Percentiles rank a stretch among this genome's conserved stretches.
Evolutionary conservation across 495 filamentous ascomycete species (phyloP).

Genomic region (Penicillium macrosclerotiorum): DNA sequence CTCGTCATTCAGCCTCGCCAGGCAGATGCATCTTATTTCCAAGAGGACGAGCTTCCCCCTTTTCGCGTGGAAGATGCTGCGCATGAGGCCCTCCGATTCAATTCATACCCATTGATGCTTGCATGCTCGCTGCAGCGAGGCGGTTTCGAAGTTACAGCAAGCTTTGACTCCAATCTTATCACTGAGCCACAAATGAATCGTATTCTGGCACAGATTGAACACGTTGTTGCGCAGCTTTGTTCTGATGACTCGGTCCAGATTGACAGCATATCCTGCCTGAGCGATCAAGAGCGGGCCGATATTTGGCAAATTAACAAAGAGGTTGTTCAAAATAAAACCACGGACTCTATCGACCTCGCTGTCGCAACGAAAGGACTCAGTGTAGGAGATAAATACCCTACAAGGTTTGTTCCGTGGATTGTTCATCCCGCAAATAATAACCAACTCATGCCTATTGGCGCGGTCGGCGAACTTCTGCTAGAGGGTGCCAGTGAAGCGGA

Average conservation of each 20-base stretch:
- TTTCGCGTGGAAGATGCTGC: conserved; percentile 8
- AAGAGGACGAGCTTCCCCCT: conserved; percentile 1
- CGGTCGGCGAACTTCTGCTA: too few relatives aligned
- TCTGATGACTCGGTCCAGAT: conserved; percentile 1
- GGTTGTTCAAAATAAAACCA: neutral
- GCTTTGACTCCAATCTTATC: conserved; percentile 7
- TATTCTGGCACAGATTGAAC: conserved; percentile 7
- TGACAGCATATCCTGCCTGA: neutral
- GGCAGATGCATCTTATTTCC: neutral
- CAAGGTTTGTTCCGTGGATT: conserved; percentile 3
- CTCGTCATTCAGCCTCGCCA: conserved; percentile 8
- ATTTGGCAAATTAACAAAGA: conserved; percentile 2
- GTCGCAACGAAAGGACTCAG: neutral
- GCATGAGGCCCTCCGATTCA: conserved; percentile 9
- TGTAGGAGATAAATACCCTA: conserved; percentile 1
- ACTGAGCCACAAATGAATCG: conserved; percentile 8
- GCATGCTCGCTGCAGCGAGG: conserved; percentile 2
- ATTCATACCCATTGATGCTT: conserved; percentile 11
- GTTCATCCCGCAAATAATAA: conserved; percentile 5
- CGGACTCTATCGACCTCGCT: neutral
- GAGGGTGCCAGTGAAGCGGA: too few relatives aligned
- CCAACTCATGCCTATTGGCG: too few relatives aligned
- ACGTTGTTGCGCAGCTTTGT: conserved; percentile 5
- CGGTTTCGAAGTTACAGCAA: conserved; percentile 8
- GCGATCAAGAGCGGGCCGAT: neutral